Percentiles rank a stretch among this genome's conserved stretches.
Conservation (phyloP, 352 stramenopile genomes). For the Globisporangium canariense region DNA sequence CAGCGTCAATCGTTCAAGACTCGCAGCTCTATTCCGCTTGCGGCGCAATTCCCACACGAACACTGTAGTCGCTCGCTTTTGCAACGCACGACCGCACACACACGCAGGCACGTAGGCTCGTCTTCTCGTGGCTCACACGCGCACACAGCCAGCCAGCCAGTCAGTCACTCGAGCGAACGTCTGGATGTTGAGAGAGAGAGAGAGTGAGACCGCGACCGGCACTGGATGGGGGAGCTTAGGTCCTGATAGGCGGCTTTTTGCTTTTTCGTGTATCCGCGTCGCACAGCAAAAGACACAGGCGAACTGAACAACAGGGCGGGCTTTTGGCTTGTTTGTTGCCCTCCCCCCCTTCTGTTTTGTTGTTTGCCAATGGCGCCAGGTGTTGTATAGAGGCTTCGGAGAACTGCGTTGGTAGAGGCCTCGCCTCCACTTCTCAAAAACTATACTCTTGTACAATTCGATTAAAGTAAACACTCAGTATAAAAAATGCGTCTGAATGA, state of each 20-base stretch:
- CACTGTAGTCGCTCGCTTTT: no score
- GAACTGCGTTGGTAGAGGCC: no score
- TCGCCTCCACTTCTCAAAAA: no score
- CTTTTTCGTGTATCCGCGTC: neutral
- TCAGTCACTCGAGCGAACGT: neutral
- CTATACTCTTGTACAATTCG: no score
- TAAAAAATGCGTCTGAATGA: no score
- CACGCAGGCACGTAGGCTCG: neutral
- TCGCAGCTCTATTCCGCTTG: constrained; percentile 2
- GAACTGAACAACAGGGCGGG: neutral
- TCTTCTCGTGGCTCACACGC: neutral
- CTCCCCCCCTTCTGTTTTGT: no score
- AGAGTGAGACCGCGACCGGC: neutral
- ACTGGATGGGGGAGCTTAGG: neutral
- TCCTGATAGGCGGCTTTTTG: neutral
- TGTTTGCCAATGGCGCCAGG: no score
- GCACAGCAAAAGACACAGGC: neutral
- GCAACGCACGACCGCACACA: neutral
- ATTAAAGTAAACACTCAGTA: no score
- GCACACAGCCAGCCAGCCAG: neutral
- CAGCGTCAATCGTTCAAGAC: neutral
- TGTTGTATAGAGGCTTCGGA: no score
- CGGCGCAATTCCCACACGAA: neutral
- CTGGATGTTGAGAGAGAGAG: neutral
- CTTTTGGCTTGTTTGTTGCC: no score